Percentiles rank a stretch among this genome's conserved stretches.
Conservation (phyloP, 495 filamentous ascomycete genomes). For the Polyplosphaeria fusca region DNA sequence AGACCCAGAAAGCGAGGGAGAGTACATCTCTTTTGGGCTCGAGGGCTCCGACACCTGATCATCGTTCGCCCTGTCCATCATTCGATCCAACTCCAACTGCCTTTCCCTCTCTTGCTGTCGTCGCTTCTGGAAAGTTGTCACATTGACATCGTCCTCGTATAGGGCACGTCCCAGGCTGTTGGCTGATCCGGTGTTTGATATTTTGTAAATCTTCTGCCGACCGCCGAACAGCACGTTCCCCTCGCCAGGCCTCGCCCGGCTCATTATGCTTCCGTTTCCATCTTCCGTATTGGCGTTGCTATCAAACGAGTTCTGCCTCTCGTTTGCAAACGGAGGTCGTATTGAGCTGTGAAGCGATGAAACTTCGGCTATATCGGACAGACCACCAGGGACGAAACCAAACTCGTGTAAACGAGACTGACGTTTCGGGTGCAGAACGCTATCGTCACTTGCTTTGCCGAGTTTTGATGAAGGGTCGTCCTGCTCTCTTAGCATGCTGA, state of each 20-base stretch:
- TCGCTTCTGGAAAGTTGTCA: conserved; percentile 75
- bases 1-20: conserved; percentile 58
- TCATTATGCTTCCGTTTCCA: conserved; percentile 79
- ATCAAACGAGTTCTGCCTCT: conserved; percentile 54
- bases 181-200: conserved; percentile 53
- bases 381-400: conserved; percentile 53
- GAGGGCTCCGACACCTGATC: conserved; percentile 44
- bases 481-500: conserved; percentile 93
- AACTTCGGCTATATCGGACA: conserved; percentile 86
- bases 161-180: conserved; percentile 55
- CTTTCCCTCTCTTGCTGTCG: conserved; percentile 57
- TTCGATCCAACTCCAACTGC: conserved; percentile 37
- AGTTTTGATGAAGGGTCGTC: conserved; percentile 83
- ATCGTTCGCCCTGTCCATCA: conserved; percentile 20
- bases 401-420: conserved; percentile 60
- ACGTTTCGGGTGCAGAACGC: conserved; percentile 78
- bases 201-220: conserved; percentile 92
- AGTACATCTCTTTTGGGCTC: conserved; percentile 46
- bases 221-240: conserved; percentile 95
- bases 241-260: conserved; percentile 75
- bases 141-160: conserved; percentile 80
- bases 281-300: conserved; percentile 59
- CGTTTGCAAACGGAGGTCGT: conserved; percentile 54
- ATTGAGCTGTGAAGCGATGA: conserved; percentile 69
- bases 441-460: conserved; percentile 92